Base-by-base conservation (phyloP, 768 basidiomycete genomes). In the Lentinula sp. region DNA sequence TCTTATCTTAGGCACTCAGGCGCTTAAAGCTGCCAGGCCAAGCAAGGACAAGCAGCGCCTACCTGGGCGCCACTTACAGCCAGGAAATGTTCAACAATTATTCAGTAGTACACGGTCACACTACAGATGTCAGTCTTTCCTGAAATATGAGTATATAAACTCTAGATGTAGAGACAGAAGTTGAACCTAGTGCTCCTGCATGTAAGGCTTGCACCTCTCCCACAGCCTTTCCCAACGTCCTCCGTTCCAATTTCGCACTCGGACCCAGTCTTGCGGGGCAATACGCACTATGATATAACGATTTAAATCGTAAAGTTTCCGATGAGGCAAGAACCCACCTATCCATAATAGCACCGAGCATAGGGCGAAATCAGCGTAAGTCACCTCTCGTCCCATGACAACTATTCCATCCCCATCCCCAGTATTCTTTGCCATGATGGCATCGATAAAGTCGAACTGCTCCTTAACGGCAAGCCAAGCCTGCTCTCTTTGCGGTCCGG, bases 321-420 rank as follows among this genome's bases (percentile, higher is more conserved):
- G n/a, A 18, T 32, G n/a, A 53, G 18, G 15, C 23, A 43, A 28
- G 78, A n/a, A 43, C 55, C 23, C 6, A 56, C 55, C 55, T 16
- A 83, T 76, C 81, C 80, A 84, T 42, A 83, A 72, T 20, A 84
- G 67, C n/a, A 81, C 70, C 0, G 83, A 75, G 59, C 80, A 81
- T 6, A 84, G 64, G 0, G 79, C 77, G 62, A 84, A 82, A 61
- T 84, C 82, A 8, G 80, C 81, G 59, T 83, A 81, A 4, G 79
- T 79, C 28, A 83, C 68, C 36, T 79, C 79, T n/a, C 71, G 71
- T 0, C 82, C 82, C 73, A 78, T 78, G 6, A 68, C 76, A 12
- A 83, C 79, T 18, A 77, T 67, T 1, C 79, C 79, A 57, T 81
- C 77, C 4, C 76, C 76, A 16, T 79, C 80, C 0, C 71, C 72